These are phyloP conservation scores for Yamadazyma taylorii DNA, from an alignment of 1,139 yeast species.

Conservation along the genomic window DNA sequence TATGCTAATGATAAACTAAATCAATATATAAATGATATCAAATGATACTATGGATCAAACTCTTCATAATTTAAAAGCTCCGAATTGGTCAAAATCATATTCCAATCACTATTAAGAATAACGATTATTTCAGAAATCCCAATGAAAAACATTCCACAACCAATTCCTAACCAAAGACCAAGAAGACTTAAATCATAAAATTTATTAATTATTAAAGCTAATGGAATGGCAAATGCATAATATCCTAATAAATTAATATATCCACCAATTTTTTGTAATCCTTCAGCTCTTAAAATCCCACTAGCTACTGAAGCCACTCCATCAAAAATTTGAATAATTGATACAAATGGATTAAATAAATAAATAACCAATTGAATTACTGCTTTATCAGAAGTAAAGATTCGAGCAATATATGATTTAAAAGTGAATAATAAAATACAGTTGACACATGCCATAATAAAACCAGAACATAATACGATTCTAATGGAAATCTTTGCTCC, in stretches of 20 bases:
- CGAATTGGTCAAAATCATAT: slow-evolving; percentile 33
- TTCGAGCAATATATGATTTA: slow-evolving; percentile 55
- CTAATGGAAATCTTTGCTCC: slow-evolving; percentile 65
- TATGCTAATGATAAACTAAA: no score
- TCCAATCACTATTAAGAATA: slow-evolving; percentile 44
- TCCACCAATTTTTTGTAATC: slow-evolving; percentile 83
- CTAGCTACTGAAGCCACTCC: slow-evolving; percentile 82
- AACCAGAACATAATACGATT: slow-evolving; percentile 61
- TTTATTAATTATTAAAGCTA: slow-evolving; percentile 66
- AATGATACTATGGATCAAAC: neutral
- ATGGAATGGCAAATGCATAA: slow-evolving; percentile 61
- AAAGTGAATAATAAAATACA: slow-evolving; percentile 53
- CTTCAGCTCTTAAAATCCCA: slow-evolving; percentile 84
- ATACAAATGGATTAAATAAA: slow-evolving; percentile 67
- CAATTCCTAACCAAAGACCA: slow-evolving; percentile 91
- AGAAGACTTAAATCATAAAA: slow-evolving; percentile 48
- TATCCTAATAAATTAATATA: slow-evolving; percentile 72
- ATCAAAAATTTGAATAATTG: slow-evolving; percentile 74
- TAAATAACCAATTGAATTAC: slow-evolving; percentile 51
- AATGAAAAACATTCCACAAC: slow-evolving; percentile 70
- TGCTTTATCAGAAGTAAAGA: slow-evolving; percentile 70
- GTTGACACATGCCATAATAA: slow-evolving; percentile 57
- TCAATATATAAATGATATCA: no score
- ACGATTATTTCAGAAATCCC: slow-evolving; percentile 56
- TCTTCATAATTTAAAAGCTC: slow-evolving; percentile 12